Evolutionary conservation across 306 rosid species (phyloP), one percentile per base, ranked within the genome.

Genomic region (Myrica gale): DNA sequence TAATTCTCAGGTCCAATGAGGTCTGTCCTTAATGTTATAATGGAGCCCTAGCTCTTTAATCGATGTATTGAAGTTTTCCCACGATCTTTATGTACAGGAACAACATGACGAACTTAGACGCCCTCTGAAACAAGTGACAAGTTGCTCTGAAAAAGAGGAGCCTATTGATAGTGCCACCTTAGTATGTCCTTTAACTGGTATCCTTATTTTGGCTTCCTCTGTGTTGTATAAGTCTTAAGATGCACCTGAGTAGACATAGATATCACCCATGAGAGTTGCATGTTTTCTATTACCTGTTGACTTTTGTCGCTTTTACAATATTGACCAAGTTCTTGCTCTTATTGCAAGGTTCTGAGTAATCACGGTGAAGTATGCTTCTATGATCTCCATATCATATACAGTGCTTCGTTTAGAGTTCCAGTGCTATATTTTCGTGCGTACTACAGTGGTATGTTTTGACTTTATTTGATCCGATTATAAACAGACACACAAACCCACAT

Each of bases 341-440:
- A 44, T 62, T 81, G 48, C 69, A 71, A 91, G 97, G 97, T 82
- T 72, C 85, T 67, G 63, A 84, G 81, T 46, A 52, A 65, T 74
- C 52, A 47, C 65, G 42, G 43, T 67, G 87, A 85, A 74, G 81
- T 76, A 78, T 79, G 69, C 58, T 87, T 74, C 85, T 90, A 82
- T 73, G 94, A 91, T 82, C 85, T 93, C 79, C 97, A 93, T 52
- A 77, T 93, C 42, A 77, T 86, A 43, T 83, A 90, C 87, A 84
- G 91, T 76, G 88, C 90, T 78, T 87, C 97, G 9, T 93, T 80
- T 68, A 83, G 85, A 52, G 96, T 87, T 91, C 98, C 96, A 9
- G 88, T 90, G 75, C 80, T 93, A 48, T 91, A 84, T 75, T 94
- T 94, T 71, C 90, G 85, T 13, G 86, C 91, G 7, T 93, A 88